Evolutionary conservation across 768 basidiomycete species (phyloP), one percentile per base, ranked within the genome.

Genomic region (Psilocybe sp.): DNA sequence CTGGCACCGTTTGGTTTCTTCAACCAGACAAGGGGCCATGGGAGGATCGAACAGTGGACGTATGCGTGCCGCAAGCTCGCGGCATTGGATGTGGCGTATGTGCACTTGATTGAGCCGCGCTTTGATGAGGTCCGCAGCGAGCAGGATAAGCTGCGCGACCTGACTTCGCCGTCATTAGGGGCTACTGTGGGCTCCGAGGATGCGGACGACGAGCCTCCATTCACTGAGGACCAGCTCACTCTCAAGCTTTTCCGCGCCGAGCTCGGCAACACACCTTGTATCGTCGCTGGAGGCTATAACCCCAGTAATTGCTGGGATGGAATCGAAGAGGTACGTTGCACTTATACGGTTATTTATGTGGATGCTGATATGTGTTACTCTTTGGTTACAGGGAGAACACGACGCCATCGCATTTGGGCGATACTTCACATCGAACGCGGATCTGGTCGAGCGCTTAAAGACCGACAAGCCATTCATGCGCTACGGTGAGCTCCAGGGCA

Each of bases 1-100:
- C 39, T 84, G 15, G 53, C 57, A 4, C 57, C 54, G 11, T 59
- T 55, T 40, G 52, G 51, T 11, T 53, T 53, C 38, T 59, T 59
- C 39, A 55, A 59, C 36, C 54, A 59, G 49, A 55, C 57, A 7
- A 48, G 57, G 3, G 54, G 57, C 3, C 50, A 39, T 12, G 47
- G 55, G 10, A 41, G 57, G 10, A 47, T 55, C 13, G 35, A 50
- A 14, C 57, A 59, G 40, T 55, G 57, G 57, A 40, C 50, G n/a
- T 53, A 59, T 33, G 46, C 55, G 11, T 59, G 54, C 46, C 41
- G 37, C 18, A 42, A 55, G 34, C 38, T 59, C 1, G 38, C 57
- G 12, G 18, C 45, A 14, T 16, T 53, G 4, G 33, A 46, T 15
- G 5, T 59, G 9, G 54, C 54, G 7, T 59, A 59, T 19, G 51